These are phyloP conservation scores for Penicillium verrucosum DNA, from an alignment of 2,329 filamentous ascomycete species.

Conservation along the genomic window DNA sequence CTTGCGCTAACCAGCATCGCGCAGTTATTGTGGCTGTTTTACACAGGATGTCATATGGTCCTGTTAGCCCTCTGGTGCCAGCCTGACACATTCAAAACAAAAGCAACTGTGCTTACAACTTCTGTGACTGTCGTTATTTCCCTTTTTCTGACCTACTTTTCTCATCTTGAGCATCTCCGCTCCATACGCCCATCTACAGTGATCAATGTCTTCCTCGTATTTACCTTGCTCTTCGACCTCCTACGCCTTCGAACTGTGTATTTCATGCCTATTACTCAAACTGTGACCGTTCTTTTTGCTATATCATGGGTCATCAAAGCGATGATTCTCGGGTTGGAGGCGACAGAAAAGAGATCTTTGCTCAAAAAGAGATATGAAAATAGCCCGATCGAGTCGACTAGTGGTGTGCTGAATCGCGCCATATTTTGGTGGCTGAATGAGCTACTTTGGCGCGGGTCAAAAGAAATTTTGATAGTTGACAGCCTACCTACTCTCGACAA, in stretches of 20 bases:
- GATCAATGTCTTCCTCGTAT: constrained; percentile 10
- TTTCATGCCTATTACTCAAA: constrained; percentile 11
- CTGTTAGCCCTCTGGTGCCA: constrained; percentile 15
- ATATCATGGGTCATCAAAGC: constrained; percentile 34
- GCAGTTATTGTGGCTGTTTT: constrained; percentile 10
- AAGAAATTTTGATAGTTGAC: constrained; percentile 35
- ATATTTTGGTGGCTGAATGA: constrained; percentile 40
- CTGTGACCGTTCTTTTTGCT: constrained; percentile 10
- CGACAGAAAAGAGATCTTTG: constrained; percentile 38
- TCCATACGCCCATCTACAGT: constrained; percentile 20
- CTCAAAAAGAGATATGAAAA: constrained; percentile 14
- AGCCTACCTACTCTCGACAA: constrained; percentile 43
- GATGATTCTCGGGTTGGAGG: constrained; percentile 43
- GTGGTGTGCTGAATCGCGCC: constrained; percentile 28
- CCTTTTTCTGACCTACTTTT: constrained; percentile 10
- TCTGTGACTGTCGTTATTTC: constrained; percentile 3
- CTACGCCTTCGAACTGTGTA: constrained; percentile 18
- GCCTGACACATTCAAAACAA: constrained; percentile 10
- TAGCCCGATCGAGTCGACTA: constrained; percentile 21
- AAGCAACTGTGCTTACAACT: constrained; percentile 11
- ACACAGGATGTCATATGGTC: constrained; percentile 13
- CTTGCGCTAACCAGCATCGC: neutral
- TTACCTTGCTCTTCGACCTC: constrained; percentile 16
- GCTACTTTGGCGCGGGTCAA: constrained; percentile 29
- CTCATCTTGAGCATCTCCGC: constrained; percentile 20